phyloP scores from a whole-genome alignment of 2,329 filamentous ascomycete species.

The Penicillium glabrum region DNA sequence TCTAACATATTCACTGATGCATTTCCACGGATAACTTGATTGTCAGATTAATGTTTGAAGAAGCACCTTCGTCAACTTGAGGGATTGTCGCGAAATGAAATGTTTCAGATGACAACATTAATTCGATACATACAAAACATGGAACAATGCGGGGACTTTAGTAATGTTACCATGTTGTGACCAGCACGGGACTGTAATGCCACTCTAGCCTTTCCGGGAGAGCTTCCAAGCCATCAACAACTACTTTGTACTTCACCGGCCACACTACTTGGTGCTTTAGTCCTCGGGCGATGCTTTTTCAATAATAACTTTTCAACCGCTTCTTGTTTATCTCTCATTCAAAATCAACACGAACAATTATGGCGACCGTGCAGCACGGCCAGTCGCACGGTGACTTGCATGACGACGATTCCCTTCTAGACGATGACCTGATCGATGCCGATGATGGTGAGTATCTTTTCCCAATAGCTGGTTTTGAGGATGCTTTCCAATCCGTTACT shows the following conservation, averaged over 20 bases:
- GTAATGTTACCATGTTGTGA: constrained; percentile 12
- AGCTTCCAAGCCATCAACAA: constrained; percentile 17
- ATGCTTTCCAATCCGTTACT: background rate
- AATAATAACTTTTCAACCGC: constrained; percentile 4
- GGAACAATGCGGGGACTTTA: background rate
- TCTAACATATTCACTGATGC: too few species aligned
- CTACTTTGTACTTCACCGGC: constrained; percentile 9
- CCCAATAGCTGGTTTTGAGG: background rate
- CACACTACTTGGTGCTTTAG: background rate
- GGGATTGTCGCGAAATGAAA: too few species aligned
- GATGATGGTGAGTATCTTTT: constrained; percentile 63
- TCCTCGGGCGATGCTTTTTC: constrained; percentile 15
- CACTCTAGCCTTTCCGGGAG: constrained; percentile 43
- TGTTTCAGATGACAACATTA: too few species aligned
- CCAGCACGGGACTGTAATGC: constrained; percentile 30
- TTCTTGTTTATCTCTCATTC: background rate
- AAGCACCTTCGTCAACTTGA: too few species aligned
- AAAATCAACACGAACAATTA: constrained; percentile 18
- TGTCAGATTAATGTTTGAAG: too few species aligned
- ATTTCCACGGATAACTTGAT: too few species aligned
- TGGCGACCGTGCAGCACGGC: constrained; percentile 41
- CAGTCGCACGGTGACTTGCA: constrained; percentile 59
- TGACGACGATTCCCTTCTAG: constrained; percentile 61
- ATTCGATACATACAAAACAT: background rate
- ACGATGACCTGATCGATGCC: constrained; percentile 74